Conservation (phyloP, 2,329 filamentous ascomycete genomes). For the Aspergillus pseudoviridinutans region DNA sequence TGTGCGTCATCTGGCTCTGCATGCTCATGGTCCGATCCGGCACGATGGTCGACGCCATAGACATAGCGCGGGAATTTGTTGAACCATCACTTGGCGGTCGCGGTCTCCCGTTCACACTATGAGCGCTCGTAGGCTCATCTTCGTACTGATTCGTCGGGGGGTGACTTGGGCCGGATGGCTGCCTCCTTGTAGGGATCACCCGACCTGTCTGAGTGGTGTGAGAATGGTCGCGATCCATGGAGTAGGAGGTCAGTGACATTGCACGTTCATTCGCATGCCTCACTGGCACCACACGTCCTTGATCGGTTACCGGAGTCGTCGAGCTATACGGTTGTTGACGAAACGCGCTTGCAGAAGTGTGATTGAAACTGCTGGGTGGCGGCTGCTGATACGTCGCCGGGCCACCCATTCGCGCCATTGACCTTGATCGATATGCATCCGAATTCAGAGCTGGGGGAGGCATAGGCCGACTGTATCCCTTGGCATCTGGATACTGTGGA, state of each 20-base stretch:
- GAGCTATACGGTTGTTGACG: conserved; percentile 70
- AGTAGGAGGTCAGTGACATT: conserved; percentile 90
- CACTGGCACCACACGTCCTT: conserved; percentile 87
- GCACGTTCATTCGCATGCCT: conserved; percentile 88
- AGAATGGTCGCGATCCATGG: conserved; percentile 68
- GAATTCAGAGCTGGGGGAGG: conserved; percentile 72
- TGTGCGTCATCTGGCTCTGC: conserved; percentile 51
- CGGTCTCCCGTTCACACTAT: conserved; percentile 22
- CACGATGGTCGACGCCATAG: conserved; percentile 70
- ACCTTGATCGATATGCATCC: conserved; percentile 88
- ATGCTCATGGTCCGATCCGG: conserved; percentile 60
- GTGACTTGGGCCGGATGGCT: conserved; percentile 51
- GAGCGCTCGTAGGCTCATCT: conserved; percentile 54
- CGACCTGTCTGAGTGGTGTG: conserved; percentile 87
- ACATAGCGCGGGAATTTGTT: conserved; percentile 66
- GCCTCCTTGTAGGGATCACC: conserved; percentile 74
- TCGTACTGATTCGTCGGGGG: conserved; percentile 24
- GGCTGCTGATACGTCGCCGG: conserved; percentile 65
- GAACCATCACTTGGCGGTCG: conserved; percentile 44
- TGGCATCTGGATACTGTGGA: conserved; percentile 57
- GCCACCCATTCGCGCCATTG: conserved; percentile 72
- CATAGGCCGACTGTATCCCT: conserved; percentile 53
- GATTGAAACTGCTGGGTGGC: conserved; percentile 59
- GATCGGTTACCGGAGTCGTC: conserved; percentile 72
- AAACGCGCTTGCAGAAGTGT: conserved; percentile 69